Evolutionary conservation across 148 eudicot genomes (phyloP).

Genomic region (Rhododendron kiyosumense): DNA sequence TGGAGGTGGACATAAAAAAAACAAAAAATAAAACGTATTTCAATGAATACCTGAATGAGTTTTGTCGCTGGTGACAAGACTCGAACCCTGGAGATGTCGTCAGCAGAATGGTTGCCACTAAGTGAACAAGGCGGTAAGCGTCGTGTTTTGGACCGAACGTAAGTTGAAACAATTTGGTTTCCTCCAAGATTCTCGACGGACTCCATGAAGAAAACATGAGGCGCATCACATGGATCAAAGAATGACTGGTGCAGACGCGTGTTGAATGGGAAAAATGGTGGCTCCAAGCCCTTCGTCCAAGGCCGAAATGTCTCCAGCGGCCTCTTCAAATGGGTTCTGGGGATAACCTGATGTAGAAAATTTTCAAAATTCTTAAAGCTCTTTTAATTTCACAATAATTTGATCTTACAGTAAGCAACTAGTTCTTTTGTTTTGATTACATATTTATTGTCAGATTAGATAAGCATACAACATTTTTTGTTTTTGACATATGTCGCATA

Average conservation of each 20-base stretch:
- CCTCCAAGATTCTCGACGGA: not conserved
- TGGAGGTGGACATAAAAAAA: no score
- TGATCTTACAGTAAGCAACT: not conserved
- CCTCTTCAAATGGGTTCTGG: constrained; percentile 13
- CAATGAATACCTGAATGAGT: constrained; percentile 8
- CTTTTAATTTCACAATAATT: not conserved
- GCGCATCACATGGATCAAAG: constrained; percentile 15
- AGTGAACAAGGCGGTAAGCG: constrained; percentile 3
- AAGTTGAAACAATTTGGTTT: constrained; percentile 10
- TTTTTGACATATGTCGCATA: no score
- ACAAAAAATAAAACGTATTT: not conserved
- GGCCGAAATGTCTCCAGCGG: constrained; percentile 21
- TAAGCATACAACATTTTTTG: no score
- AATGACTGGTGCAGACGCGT: not conserved
- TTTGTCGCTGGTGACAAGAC: constrained; percentile 19
- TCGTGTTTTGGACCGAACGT: constrained; percentile 6
- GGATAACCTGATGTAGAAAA: not conserved
- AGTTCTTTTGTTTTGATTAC: not conserved
- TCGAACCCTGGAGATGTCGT: constrained; percentile 6
- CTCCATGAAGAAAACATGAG: constrained; percentile 21
- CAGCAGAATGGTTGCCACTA: constrained; percentile 14
- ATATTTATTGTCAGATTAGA: no score
- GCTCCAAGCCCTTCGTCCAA: not conserved
- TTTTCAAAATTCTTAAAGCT: not conserved
- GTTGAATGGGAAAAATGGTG: constrained; percentile 19